These are phyloP conservation scores for Dichomitus squalens DNA, from an alignment of 1,284 basidiomycete species.

Conservation along the genomic window DNA sequence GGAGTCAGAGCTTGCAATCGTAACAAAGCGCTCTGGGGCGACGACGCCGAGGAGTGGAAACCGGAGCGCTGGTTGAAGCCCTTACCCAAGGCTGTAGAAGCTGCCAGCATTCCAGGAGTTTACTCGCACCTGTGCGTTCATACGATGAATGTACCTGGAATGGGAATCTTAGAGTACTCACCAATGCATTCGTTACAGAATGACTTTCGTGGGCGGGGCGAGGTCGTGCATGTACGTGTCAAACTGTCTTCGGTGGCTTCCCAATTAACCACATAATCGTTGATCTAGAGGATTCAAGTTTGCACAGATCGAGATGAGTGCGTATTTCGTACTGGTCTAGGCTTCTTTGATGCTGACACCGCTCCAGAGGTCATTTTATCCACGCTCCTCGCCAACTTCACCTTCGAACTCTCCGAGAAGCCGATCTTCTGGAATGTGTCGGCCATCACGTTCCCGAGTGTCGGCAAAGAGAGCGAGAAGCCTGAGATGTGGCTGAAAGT, in stretches of 20 bases:
- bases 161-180: background rate
- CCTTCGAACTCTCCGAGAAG: constrained; percentile 22
- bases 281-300: constrained; percentile 26
- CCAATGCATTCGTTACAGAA: background rate
- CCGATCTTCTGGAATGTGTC: constrained; percentile 32
- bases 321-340: constrained; percentile 10
- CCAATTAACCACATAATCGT: constrained; percentile 13
- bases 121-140: constrained; percentile 27
- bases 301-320: constrained; percentile 29
- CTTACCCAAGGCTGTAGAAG: constrained; percentile 19
- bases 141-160: background rate
- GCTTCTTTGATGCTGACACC: background rate
- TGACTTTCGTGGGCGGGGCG: constrained; percentile 22
- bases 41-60: constrained; percentile 32
- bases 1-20: constrained; percentile 31
- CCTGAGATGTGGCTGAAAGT: constrained; percentile 31
- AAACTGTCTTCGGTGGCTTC: background rate
- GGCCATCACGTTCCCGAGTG: constrained; percentile 29
- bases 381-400: constrained; percentile 25
- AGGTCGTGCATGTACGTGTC: constrained; percentile 25
- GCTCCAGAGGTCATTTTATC: constrained; percentile 27
- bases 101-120: constrained; percentile 27
- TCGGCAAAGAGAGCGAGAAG: constrained; percentile 26
- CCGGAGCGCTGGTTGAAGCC: constrained; percentile 34
- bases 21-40: constrained; percentile 33